Evolutionary conservation across 306 rosid species (phyloP).

Genomic region (Leucaena leucocephala): DNA sequence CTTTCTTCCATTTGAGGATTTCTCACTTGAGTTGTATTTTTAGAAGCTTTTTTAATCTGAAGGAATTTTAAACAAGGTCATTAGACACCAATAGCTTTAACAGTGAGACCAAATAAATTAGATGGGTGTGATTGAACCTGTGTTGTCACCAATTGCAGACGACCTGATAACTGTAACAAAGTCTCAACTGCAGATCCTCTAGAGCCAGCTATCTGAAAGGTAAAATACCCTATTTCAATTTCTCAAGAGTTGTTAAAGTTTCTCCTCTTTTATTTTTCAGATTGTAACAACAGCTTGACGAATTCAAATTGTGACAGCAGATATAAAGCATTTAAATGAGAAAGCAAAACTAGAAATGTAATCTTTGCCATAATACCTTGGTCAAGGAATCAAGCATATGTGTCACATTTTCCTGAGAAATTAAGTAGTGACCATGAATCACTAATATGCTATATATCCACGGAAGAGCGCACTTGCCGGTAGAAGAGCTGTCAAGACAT

Average conservation of each 20-base stretch:
- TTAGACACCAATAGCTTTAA: constrained; percentile 29
- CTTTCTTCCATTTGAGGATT: constrained; percentile 50
- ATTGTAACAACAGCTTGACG: constrained; percentile 1
- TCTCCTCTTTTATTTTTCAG: background rate
- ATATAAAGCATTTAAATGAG: constrained; percentile 35
- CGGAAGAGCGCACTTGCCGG: constrained; percentile 70
- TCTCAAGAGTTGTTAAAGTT: constrained; percentile 9
- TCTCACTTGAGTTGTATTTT: constrained; percentile 38
- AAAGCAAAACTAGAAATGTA: background rate
- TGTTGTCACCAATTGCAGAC: constrained; percentile 78
- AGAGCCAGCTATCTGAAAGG: constrained; percentile 58
- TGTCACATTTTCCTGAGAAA: constrained; percentile 50
- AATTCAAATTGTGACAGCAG: constrained; percentile 27
- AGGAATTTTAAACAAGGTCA: constrained; percentile 16
- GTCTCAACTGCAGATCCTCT: constrained; percentile 69
- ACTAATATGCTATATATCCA: constrained; percentile 83
- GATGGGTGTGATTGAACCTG: constrained; percentile 58
- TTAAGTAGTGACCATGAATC: constrained; percentile 60
- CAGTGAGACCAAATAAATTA: constrained; percentile 8
- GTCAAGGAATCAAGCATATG: constrained; percentile 59
- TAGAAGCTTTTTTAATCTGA: constrained; percentile 76
- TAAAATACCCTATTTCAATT: constrained; percentile 23
- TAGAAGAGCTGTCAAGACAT: constrained; percentile 59
- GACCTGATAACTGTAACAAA: constrained; percentile 80
- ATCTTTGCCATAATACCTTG: constrained; percentile 52